Evolutionary conservation across 805 yeast species (phyloP), one percentile per base, ranked within the genome.

Genomic region (Candida boidinii): DNA sequence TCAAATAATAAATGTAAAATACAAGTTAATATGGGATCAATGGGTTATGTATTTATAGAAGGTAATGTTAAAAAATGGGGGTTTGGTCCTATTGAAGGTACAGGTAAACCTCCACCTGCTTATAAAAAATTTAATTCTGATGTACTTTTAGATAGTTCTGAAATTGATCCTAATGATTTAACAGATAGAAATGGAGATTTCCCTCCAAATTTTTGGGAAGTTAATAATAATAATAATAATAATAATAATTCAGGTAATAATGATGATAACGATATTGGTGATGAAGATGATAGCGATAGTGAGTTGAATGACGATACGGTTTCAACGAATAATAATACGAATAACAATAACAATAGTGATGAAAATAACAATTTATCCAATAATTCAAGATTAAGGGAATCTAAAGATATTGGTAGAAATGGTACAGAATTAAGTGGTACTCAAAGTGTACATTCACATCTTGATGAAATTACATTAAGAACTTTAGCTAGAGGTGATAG

Each of bases 11-110:
- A 79, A 5, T 83, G 95, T 45, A 71, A 79, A 7, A 63, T 92
- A n/a, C 88, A 83, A 54, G 94, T 83, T 9, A 92, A 94, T 79
- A 57, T 92, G 36, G 98, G 98, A 14, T 88, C 83, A 44, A 68
- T 76, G 37, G 96, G 96, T 2, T 87, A 73, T 57, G 96, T 88
- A 3, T 86, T 71, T 49, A 84, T 88, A 29, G 96, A 88, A 52
- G 96, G 85, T 1, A 86, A 87, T 50, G 95, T 88, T 24, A 87
- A 87, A 53, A 86, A 83, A 53, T 87, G 96, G 96, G 95, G 95
- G 5, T 79, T 81, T 47, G 95, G 94, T n/a, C 90, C 92, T 3
- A 67, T 80, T 25, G 83, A 79, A 43, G 98, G 97, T 2, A 72
- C 69, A 30, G 80, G 87, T 37, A 80, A 94, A 4, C 94, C 97